Base-by-base conservation (phyloP, 202 grass and related monocot species). In the Hordeum pubiflorum region DNA sequence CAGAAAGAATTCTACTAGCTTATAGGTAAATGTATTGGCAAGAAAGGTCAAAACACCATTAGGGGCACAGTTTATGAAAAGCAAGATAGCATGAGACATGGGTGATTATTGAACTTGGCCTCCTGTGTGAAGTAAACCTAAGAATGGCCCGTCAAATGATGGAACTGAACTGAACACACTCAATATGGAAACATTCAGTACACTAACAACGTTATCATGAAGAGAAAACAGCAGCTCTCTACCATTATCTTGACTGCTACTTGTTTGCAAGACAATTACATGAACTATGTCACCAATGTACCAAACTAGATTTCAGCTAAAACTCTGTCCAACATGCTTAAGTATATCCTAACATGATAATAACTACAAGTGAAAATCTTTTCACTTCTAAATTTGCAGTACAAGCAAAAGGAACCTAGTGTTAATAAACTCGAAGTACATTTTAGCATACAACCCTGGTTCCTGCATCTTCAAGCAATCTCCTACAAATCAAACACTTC, bases 241-340 rank as follows among this genome's bases (percentile, higher is more conserved):
- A 14, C 3, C 52, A 29, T 60, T 69, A 70, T 55, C 22, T 72
- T 70, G 17, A 13, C 37, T 9, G 5, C 9, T 78, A 41, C 57
- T 21, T 38, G 38, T 70, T 57, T 72, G 41, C 77, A 72, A 38
- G 21, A 70, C 39, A 65, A 65, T 27, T 34, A 70, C 9, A 79
- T 27, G 59, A 48, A 63, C 18, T 12, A 21, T 74, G 31, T 50
- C 33, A 79, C 22, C 39, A 54, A 80, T 31, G 57, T 10, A 29
- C 34, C 74, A 62, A 36, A 69, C 50, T 75, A 52, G n/a, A 33
- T 75, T 69, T 43, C 29, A 69, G 32, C 39, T 24, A 83, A 54
- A 61, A 40, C 48, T 74, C 11, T 56, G 63, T 27, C 26, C 56
- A 58, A 9, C 10, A 69, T 74, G 27, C 26, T 73, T 68, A 23